These are phyloP conservation scores for Entomortierella chlamydospora DNA, from an alignment of 192 early-diverging fungal genomes.

Conservation along the genomic window DNA sequence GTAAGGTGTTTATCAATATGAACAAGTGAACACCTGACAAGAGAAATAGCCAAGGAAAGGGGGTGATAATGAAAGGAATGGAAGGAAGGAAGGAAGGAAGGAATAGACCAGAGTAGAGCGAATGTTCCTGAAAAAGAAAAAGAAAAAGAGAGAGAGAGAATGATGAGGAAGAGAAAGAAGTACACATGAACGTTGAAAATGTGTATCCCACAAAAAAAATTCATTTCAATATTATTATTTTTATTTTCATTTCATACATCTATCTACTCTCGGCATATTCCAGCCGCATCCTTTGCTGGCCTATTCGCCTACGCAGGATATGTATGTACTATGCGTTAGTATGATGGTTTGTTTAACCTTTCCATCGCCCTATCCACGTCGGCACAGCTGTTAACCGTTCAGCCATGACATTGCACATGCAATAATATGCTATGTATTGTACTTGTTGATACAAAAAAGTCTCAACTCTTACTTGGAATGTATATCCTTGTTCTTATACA, in stretches of 20 bases:
- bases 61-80: neutral
- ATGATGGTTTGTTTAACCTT: no score
- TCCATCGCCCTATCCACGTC: no score
- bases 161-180: neutral
- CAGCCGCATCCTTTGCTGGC: neutral
- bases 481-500: no score
- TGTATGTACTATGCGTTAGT: no score
- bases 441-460: no score
- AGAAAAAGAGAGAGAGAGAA: neutral
- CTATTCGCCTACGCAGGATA: neutral
- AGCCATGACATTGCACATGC: no score
- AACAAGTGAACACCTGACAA: neutral
- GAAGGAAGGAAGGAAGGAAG: neutral
- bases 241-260: constrained; percentile 2
- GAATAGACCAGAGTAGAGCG: neutral
- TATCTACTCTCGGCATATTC: neutral
- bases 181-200: constrained; percentile 17
- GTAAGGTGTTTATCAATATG: neutral
- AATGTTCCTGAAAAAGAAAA: neutral
- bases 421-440: no score
- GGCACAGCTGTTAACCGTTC: no score
- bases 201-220: no score
- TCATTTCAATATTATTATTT: constrained; percentile 5
- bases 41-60: neutral
- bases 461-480: no score